These are phyloP conservation scores for Alternaria metachromatica DNA, from an alignment of 2,329 filamentous ascomycete genomes.

Conservation along the genomic window DNA sequence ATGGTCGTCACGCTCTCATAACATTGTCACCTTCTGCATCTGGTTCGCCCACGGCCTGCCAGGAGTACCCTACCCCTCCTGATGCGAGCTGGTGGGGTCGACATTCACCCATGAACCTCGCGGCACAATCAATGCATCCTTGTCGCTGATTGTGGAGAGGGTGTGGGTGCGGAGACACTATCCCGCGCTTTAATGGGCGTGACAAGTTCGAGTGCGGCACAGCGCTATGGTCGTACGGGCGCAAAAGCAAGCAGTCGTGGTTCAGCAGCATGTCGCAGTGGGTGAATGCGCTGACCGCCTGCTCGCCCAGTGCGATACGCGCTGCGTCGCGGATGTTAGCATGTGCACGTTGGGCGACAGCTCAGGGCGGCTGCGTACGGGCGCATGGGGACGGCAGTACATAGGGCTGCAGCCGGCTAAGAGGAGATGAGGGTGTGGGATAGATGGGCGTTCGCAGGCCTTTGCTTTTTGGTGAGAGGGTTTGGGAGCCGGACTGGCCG, in stretches of 20 bases:
- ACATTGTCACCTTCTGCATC: conserved; percentile 41
- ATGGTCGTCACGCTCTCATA: conserved; percentile 16
- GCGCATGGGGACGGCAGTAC: conserved; percentile 16
- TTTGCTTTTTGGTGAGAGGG: conserved; percentile 31
- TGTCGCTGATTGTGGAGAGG: conserved; percentile 20
- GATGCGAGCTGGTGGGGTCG: conserved; percentile 31
- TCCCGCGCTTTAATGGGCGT: conserved; percentile 27
- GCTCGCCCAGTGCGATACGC: conserved; percentile 16
- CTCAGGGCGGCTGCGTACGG: conserved; percentile 17
- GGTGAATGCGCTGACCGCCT: conserved; percentile 5
- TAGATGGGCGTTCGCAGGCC: conserved; percentile 17
- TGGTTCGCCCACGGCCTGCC: conserved; percentile 15
- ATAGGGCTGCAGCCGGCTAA: conserved; percentile 34
- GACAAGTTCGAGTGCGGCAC: conserved; percentile 12
- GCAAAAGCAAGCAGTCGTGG: conserved; percentile 19
- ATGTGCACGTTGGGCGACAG: conserved; percentile 16
- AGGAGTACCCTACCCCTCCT: conserved; percentile 29
- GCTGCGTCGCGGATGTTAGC: conserved; percentile 16
- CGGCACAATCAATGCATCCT: conserved; percentile 33
- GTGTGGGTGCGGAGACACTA: conserved; percentile 32
- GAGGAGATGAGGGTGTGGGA: conserved; percentile 19
- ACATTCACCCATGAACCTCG: conserved; percentile 17
- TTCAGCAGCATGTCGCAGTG: conserved; percentile 1
- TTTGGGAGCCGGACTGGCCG: conserved; percentile 10
- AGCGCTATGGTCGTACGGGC: background rate